Conservation (phyloP, 2,329 filamentous ascomycete species). For the Didymella glomerata region DNA sequence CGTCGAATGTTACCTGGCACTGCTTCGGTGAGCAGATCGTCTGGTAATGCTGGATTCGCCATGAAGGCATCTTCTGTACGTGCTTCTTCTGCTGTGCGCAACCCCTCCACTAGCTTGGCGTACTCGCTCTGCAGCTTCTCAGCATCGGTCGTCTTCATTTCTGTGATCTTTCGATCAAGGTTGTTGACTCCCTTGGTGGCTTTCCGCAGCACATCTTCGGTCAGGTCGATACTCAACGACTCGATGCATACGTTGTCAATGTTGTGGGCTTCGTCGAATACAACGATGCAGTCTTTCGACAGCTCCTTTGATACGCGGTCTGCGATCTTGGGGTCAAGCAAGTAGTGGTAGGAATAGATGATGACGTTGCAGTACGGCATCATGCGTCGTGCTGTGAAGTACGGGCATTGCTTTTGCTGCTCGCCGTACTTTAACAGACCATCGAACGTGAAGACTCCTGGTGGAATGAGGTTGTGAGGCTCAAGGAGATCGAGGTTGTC, state of each 20-base stretch:
- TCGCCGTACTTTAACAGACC: slow-evolving; percentile 89
- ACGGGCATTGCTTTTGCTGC: slow-evolving; percentile 95
- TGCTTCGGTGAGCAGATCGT: slow-evolving; percentile 93
- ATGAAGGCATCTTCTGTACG: slow-evolving; percentile 96
- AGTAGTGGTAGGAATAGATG: slow-evolving; percentile 98
- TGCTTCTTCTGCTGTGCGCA: slow-evolving; percentile 87
- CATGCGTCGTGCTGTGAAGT: slow-evolving; percentile 96
- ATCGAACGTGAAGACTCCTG: slow-evolving; percentile 95
- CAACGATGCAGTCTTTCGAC: slow-evolving; percentile 97
- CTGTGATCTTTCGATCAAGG: slow-evolving; percentile 85
- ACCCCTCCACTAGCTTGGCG: slow-evolving; percentile 89
- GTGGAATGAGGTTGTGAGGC: slow-evolving; percentile 91
- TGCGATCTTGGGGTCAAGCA: slow-evolving; percentile 97
- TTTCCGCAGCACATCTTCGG: slow-evolving; percentile 90
- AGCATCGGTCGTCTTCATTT: slow-evolving; percentile 96
- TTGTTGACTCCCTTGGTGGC: slow-evolving; percentile 91
- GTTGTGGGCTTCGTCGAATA: slow-evolving; percentile 98
- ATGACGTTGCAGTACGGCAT: slow-evolving; percentile 99
- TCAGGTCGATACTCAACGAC: slow-evolving; percentile 94
- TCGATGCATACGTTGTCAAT: slow-evolving; percentile 99
- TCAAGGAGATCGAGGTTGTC: slow-evolving; percentile 97
- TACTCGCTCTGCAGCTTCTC: slow-evolving; percentile 96
- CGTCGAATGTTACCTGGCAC: slow-evolving; percentile 95
- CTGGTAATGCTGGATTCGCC: slow-evolving; percentile 91
- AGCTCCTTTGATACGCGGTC: slow-evolving; percentile 94